Conservation (phyloP, 2,329 filamentous ascomycete species). For the Zopfia rhizophila region DNA sequence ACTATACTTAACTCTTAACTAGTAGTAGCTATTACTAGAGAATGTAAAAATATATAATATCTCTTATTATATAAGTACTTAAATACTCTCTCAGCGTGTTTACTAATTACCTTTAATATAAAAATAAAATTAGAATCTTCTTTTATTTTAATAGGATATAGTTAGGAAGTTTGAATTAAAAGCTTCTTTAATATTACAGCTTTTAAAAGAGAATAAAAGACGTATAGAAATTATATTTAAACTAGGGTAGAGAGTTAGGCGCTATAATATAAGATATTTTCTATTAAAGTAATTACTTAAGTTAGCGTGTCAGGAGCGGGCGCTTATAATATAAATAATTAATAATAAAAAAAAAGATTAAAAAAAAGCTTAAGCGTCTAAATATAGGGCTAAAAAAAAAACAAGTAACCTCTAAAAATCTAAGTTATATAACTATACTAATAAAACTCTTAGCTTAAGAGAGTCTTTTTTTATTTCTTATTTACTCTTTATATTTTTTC, state of each 20-base stretch:
- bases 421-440: neutral
- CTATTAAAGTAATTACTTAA: constrained; percentile 3
- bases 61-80: constrained; percentile 1
- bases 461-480: neutral
- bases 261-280: constrained; percentile 5
- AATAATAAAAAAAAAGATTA: constrained; percentile 1
- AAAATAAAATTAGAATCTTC: constrained; percentile 7
- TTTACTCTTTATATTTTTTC: constrained; percentile 2
- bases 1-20: constrained; percentile 3
- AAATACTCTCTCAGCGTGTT: neutral
- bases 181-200: constrained; percentile 4
- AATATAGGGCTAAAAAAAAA: neutral
- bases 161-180: constrained; percentile 1
- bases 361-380: neutral
- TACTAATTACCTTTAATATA: constrained; percentile 4
- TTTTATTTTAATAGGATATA: constrained; percentile 5
- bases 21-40: constrained; percentile 1
- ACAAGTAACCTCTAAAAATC: neutral
- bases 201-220: constrained; percentile 4
- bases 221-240: constrained; percentile 11
- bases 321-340: constrained; percentile 6
- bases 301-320: constrained; percentile 1
- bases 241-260: constrained; percentile 1
- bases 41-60: constrained; percentile 3
- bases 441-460: neutral